Percentiles rank a stretch among this genome's conserved stretches.
Evolutionary conservation across 2,329 filamentous ascomycete genomes (phyloP).

Genomic region (Ophiostoma pallidulum): DNA sequence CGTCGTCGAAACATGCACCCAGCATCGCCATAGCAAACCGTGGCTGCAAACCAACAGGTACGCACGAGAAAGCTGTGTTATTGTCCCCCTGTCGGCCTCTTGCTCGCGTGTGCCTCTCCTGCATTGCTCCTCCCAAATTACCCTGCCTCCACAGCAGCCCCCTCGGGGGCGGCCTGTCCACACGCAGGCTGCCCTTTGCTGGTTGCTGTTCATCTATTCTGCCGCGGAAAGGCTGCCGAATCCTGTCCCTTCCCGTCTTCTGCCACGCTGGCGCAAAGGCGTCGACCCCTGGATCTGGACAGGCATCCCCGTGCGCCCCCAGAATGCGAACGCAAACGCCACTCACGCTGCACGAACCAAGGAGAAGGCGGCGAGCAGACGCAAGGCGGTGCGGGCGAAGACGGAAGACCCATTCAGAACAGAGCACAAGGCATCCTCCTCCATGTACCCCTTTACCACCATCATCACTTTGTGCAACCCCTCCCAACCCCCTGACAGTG

Average conservation of each 20-base stretch:
- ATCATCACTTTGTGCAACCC: too few species aligned
- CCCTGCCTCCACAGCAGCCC: too few species aligned
- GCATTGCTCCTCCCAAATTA: too few species aligned
- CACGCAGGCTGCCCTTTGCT: neutral
- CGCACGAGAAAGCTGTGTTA: neutral
- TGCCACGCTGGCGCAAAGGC: neutral
- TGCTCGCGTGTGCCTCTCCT: neutral
- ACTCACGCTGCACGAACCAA: too few species aligned
- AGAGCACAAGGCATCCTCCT: too few species aligned
- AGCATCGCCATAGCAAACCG: conserved; percentile 1
- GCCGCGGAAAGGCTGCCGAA: neutral
- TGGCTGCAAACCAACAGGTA: neutral
- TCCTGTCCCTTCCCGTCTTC: neutral
- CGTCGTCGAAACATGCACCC: neutral
- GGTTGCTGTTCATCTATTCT: neutral
- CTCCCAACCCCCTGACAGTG: too few species aligned
- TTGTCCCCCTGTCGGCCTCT: neutral
- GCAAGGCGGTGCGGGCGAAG: neutral
- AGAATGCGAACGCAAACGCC: too few species aligned
- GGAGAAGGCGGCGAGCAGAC: too few species aligned
- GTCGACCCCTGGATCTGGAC: neutral
- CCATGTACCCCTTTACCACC: too few species aligned
- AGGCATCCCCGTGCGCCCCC: conserved; percentile 5
- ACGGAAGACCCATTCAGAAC: too few species aligned
- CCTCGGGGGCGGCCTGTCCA: too few species aligned